Base-by-base conservation (phyloP, 129 eudicot species). In the Helichrysum umbraculigerum region DNA sequence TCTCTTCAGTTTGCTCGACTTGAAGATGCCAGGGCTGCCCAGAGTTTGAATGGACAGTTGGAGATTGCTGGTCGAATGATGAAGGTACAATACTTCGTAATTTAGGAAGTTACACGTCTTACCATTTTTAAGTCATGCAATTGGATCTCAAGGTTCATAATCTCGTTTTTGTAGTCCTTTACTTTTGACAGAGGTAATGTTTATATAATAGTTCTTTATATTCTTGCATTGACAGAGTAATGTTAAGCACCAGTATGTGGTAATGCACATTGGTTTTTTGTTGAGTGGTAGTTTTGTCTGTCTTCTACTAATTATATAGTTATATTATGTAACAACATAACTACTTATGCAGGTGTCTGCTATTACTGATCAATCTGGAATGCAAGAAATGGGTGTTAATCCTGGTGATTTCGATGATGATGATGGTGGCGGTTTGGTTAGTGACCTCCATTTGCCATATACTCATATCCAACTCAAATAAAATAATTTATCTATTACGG, bases 1-100 rank as follows among this genome's bases (percentile, higher is more conserved):
- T 30, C 44, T n/a, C 52, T 54, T 74, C 75, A 93, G 98, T 93
- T 93, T 84, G 95, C 95, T 57, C 92, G 87, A 58, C 82, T 87
- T 74, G 98, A 93, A 85, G 90, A 90, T 81, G 92, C 98, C 22
- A 90, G 83, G 70, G 89, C 88, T 51, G 97, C 98, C 14, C 88
- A 86, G 81, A 86, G 84, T 85, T 85, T 93, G 73, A 88, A 93
- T 73, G 97, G 97, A 28, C 90, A 93, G 72, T 80, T 93, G 81
- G 97, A 93, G 81, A 86, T 90, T 85, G 98, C 97, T 47, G 98
- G 98, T 77, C 86, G 91, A 73, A 79, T 82, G 69, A 93, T 93
- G 73, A 93, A 93, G 98, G 98, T 93, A 74, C 42, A 19, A 52
- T 50, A 34, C 33, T 15, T 54, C 2, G 28, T 56, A 21, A 7